Conservation (phyloP, 768 basidiomycete species). For the Naganishia vaughanmartiniae region DNA sequence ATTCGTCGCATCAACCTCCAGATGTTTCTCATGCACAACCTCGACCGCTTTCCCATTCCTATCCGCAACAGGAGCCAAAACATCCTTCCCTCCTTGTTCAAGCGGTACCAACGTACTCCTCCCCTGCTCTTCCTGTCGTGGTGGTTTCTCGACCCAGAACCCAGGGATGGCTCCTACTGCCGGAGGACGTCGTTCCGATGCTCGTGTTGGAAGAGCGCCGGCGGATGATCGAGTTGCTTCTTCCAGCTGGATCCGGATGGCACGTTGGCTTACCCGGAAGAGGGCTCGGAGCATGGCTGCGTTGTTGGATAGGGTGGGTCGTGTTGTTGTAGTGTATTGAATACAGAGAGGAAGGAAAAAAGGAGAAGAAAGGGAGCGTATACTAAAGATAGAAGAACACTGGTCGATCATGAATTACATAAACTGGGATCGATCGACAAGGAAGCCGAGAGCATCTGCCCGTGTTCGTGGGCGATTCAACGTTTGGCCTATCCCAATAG, state of each 20-base stretch:
- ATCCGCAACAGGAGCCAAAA: neutral
- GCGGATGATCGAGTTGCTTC: neutral
- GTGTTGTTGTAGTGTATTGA: neutral
- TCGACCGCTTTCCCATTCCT: neutral
- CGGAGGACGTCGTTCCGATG: neutral
- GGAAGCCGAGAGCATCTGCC: no score
- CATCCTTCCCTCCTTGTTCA: no score
- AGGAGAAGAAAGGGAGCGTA: no score
- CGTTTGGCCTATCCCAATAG: no score
- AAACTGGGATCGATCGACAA: no score
- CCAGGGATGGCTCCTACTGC: conserved; percentile 1
- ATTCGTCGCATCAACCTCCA: neutral
- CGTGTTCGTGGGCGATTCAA: no score
- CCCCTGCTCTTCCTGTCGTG: neutral
- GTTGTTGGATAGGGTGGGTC: neutral
- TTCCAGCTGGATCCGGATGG: conserved; percentile 13
- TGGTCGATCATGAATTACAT: no score
- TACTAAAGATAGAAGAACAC: neutral
- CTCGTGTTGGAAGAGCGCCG: neutral
- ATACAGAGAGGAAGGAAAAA: neutral
- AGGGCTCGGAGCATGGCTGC: conserved; percentile 7
- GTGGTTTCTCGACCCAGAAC: conserved; percentile 13
- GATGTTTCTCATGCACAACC: neutral
- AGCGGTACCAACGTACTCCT: no score
- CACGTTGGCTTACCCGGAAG: conserved; percentile 23